Conservation (phyloP, 495 filamentous ascomycete genomes). For the Recurvomyces mirabilis region DNA sequence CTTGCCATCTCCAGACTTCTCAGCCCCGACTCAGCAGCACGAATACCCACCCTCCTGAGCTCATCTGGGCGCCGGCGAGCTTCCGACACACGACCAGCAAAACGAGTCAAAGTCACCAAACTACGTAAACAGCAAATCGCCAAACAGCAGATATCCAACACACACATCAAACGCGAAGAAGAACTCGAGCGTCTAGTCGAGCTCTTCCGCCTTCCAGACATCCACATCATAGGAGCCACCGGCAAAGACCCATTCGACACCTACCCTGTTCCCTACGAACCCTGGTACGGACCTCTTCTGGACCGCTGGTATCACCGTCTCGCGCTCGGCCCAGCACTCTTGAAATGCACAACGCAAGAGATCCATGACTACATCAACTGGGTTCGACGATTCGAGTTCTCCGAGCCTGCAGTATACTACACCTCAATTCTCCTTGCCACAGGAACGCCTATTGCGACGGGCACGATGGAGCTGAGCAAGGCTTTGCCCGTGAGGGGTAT, state of each 20-base stretch:
- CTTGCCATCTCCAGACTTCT: not conserved
- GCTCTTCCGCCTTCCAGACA: no score
- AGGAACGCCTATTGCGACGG: not conserved
- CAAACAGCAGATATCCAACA: no score
- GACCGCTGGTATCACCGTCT: not conserved
- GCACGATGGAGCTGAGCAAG: not conserved
- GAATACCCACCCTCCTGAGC: not conserved
- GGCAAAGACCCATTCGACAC: constrained; percentile 1
- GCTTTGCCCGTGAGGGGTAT: not conserved
- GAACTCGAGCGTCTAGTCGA: no score
- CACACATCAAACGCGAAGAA: no score
- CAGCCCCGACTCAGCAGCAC: not conserved
- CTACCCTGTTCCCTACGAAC: not conserved
- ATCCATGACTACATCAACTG: not conserved
- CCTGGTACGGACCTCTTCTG: not conserved
- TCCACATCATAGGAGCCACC: no score
- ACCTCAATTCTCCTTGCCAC: not conserved
- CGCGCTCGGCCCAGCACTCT: not conserved
- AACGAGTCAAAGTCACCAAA: no score
- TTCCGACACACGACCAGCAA: no score
- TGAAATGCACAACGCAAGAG: not conserved
- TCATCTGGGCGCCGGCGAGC: no score
- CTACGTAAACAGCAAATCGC: no score
- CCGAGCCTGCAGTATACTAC: constrained; percentile 2
- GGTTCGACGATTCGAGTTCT: not conserved